Base-by-base conservation (phyloP, 106 monocot species). In the Dioscorea zingiberensis region DNA sequence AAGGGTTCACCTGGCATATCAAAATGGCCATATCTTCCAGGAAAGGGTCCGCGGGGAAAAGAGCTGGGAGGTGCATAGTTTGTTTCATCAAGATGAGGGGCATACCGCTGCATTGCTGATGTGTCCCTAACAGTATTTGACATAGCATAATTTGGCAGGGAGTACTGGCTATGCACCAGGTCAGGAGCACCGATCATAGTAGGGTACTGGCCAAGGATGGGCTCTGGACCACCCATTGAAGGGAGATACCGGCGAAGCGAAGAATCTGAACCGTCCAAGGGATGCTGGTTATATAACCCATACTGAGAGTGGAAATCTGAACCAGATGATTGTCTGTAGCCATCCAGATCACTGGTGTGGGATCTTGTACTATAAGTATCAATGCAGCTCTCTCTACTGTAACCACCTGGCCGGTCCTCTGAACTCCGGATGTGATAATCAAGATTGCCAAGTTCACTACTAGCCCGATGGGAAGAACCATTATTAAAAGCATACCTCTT, bases 1-100 rank as follows among this genome's bases (percentile, higher is more conserved):
- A 55, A 54, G 9, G 26, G 18, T 2, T 69, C 61, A 24, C 77
- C 63, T 54, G 60, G 74, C 25, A 53, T 58, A 71, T 72, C 58
- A 47, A 38, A 38, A 6, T 58, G 44, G 13, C 21, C 11, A 22
- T 25, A 8, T 6, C 38, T 38, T 38, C 38, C 64, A 49, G 47
- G 22, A 61, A 55, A 54, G 9, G 26, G 18, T 2, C 73, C 61
- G 13, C 47, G 61, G 19, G 27, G 58, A 69, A 68, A 27, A 51
- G 1, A 21, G 22, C 38, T 48, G 8, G 48, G n/a, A 64, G 28
- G 71, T 21, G 29, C 17, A 72, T 55, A 64, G 63, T 76, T 84
- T 22, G 59, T 70, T 74, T 86, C 93, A 56, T 86, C 78, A 2
- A 86, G 73, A 14, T 65, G 67, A 13, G 89, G 89, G 0, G 83